Percentiles rank a stretch among this genome's conserved stretches.
These are phyloP conservation scores for Cubamyces lactineus DNA, from an alignment of 768 basidiomycete species.

Conservation along the genomic window DNA sequence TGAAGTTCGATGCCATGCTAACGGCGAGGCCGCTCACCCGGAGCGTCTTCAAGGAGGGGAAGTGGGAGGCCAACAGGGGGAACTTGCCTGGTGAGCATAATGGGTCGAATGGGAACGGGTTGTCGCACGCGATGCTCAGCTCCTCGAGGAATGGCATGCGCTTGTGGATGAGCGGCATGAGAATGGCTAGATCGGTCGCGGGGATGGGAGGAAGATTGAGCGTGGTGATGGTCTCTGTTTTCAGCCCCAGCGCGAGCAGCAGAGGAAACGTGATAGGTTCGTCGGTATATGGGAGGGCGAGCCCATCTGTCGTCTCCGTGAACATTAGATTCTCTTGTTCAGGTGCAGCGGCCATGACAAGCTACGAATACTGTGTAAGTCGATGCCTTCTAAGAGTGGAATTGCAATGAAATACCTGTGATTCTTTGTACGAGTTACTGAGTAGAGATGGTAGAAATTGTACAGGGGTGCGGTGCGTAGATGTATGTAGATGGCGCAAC, in stretches of 20 bases:
- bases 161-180: neutral
- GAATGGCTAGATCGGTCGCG: neutral
- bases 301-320: no score
- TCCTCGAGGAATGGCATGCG: slow-evolving; percentile 4
- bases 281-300: no score
- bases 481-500: no score
- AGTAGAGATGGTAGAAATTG: no score
- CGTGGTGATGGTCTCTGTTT: neutral
- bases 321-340: no score
- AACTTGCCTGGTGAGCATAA: neutral
- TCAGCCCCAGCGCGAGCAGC: neutral
- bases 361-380: no score
- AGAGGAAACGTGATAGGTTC: neutral
- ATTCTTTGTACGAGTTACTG: no score
- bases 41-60: neutral
- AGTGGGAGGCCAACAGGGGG: neutral
- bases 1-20: neutral
- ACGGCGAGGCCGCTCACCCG: neutral
- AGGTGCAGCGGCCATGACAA: no score
- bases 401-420: no score
- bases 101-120: neutral
- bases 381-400: no score
- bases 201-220: neutral
- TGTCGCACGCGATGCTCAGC: neutral
- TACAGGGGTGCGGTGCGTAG: no score